These are phyloP conservation scores for Glonium stellatum DNA, from an alignment of 495 filamentous ascomycete species.

Conservation along the genomic window DNA sequence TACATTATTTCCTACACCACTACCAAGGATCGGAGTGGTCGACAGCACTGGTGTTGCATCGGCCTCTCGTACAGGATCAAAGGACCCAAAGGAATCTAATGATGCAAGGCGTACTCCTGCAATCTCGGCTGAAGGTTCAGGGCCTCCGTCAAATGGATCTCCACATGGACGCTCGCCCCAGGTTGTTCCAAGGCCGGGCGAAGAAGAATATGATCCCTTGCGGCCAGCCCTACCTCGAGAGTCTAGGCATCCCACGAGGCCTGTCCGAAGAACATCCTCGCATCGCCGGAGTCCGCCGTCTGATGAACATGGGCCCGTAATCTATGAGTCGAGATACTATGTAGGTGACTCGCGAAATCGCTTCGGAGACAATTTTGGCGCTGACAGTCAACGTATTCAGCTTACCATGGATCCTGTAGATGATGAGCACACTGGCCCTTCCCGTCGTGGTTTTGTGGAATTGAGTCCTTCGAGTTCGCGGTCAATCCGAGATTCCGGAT, in stretches of 20 bases:
- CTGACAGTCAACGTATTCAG: constrained; percentile 16
- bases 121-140: constrained; percentile 13
- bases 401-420: constrained; percentile 15
- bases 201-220: constrained; percentile 43
- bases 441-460: constrained; percentile 12
- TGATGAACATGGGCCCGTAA: constrained; percentile 14
- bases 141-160: constrained; percentile 22
- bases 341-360: constrained; percentile 17
- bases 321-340: constrained; percentile 20
- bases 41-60: constrained; percentile 30
- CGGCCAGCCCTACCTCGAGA: constrained; percentile 28
- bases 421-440: constrained; percentile 13
- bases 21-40: constrained; percentile 31
- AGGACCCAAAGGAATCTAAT: constrained; percentile 12
- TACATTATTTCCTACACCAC: constrained; percentile 26
- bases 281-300: constrained; percentile 14
- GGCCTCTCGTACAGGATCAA: constrained; percentile 23
- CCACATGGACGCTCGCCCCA: constrained; percentile 19
- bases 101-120: constrained; percentile 11
- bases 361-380: neutral
- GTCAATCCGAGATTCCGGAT: constrained; percentile 11
- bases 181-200: constrained; percentile 18
- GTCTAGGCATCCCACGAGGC: constrained; percentile 1
- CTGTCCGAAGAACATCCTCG: constrained; percentile 6
- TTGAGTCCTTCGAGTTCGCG: constrained; percentile 6